Evolutionary conservation across 2,329 filamentous ascomycete genomes (phyloP).

Genomic region (Botrytis byssoidea): DNA sequence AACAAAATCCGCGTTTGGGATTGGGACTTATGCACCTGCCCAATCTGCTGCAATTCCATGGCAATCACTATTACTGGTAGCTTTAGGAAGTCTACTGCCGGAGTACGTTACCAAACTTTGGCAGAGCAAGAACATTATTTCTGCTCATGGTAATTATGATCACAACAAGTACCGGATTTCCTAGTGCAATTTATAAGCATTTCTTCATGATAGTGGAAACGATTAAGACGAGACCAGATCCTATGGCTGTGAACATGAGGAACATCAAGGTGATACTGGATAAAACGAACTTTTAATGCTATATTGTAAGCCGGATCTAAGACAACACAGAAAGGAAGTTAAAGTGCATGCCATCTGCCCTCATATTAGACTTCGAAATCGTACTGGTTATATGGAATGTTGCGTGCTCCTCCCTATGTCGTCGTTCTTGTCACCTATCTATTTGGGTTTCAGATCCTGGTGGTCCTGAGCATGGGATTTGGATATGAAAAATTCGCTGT

Average conservation of each 20-base stretch:
- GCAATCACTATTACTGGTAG: constrained; percentile 30
- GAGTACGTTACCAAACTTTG: constrained; percentile 27
- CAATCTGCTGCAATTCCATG: constrained; percentile 25
- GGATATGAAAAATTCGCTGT: background rate
- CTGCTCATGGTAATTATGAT: background rate
- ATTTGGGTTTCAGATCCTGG: background rate
- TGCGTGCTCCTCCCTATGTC: background rate
- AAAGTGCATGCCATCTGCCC: background rate
- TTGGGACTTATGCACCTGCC: constrained; percentile 29
- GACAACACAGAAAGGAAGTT: background rate
- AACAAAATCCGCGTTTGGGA: constrained; percentile 22
- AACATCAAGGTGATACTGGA: background rate
- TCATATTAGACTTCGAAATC: background rate
- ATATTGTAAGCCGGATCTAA: no score
- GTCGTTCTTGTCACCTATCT: background rate
- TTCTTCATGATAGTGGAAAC: background rate
- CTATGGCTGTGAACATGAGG: background rate
- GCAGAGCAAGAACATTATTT: constrained; percentile 19
- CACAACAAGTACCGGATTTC: background rate
- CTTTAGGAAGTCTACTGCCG: constrained; percentile 26
- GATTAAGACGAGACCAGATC: background rate
- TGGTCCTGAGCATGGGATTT: background rate
- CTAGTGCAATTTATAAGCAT: background rate
- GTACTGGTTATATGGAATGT: background rate
- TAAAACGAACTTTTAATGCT: background rate